A percentile compares a stretch with the other conserved stretches of the same genome.
Evolutionary conservation across 2,329 filamentous ascomycete species (phyloP).

Genomic region (Alternaria brassicicola): DNA sequence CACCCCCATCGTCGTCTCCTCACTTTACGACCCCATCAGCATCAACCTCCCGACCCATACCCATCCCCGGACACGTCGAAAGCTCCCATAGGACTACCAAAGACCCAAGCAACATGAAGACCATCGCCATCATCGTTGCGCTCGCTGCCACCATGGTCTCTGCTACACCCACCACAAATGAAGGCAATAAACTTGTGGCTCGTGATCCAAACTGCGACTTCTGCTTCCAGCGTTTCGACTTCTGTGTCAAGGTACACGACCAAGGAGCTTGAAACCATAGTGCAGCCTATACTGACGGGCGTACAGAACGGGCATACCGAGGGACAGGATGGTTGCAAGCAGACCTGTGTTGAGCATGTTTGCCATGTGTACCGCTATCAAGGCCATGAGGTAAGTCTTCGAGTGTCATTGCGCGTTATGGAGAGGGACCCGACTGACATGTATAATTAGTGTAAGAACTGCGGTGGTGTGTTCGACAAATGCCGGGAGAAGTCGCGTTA

Average conservation of each 20-base stretch:
- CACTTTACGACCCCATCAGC: background rate
- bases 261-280: rapidly evolving
- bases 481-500: conserved; percentile 7
- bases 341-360: conserved; percentile 25
- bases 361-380: conserved; percentile 11
- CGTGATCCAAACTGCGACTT: conserved; percentile 11
- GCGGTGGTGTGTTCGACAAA: conserved; percentile 3
- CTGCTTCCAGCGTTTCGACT: conserved; percentile 12
- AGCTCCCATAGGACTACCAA: background rate
- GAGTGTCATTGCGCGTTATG: no score
- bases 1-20: background rate
- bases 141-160: background rate
- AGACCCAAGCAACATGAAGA: background rate
- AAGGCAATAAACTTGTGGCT: background rate
- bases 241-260: conserved; percentile 15
- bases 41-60: background rate
- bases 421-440: background rate
- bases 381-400: conserved; percentile 1
- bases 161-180: background rate
- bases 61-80: background rate
- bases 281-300: background rate
- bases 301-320: conserved; percentile 18
- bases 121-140: background rate
- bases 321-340: conserved; percentile 15
- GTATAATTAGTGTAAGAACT: conserved; percentile 2